A percentile compares a stretch with the other conserved stretches of the same genome.
phyloP scores from a whole-genome alignment of 768 basidiomycete species.

The Trametes cinnabarina region DNA sequence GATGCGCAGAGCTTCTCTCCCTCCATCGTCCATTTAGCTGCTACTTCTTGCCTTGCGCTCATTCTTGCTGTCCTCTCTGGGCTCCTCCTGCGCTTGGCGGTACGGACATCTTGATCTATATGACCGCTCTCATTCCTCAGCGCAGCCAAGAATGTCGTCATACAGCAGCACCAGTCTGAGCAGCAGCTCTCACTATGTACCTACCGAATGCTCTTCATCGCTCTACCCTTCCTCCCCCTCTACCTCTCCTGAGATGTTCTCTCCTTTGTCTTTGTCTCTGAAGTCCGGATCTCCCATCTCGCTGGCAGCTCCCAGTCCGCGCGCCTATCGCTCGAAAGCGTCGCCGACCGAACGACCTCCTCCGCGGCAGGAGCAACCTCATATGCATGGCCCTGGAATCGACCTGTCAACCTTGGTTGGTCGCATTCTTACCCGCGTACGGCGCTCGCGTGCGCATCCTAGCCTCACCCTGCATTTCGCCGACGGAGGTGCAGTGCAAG shows the following conservation, averaged over 20 bases:
- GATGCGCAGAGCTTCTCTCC: slow-evolving; percentile 14
- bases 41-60: background rate
- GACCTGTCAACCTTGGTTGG: slow-evolving; percentile 33
- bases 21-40: background rate
- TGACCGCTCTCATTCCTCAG: background rate
- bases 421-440: slow-evolving; percentile 31
- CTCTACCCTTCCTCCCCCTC: slow-evolving; percentile 9
- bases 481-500: slow-evolving; percentile 36
- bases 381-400: slow-evolving; percentile 21
- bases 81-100: slow-evolving; percentile 1
- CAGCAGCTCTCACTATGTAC: slow-evolving; percentile 10
- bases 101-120: slow-evolving; percentile 8
- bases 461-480: slow-evolving; percentile 36
- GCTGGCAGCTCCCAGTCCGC: background rate
- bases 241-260: slow-evolving; percentile 10
- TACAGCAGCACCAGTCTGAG: slow-evolving; percentile 21
- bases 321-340: background rate
- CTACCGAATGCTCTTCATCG: slow-evolving; percentile 7
- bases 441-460: slow-evolving; percentile 34
- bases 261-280: slow-evolving; percentile 8
- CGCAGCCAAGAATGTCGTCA: slow-evolving; percentile 14
- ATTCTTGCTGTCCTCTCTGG: background rate
- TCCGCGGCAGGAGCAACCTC: background rate
- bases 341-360: background rate
- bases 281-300: slow-evolving; percentile 1